Evolutionary conservation across 441 rosid genomes (phyloP).

Genomic region (Euphorbia schlechtendalii): DNA sequence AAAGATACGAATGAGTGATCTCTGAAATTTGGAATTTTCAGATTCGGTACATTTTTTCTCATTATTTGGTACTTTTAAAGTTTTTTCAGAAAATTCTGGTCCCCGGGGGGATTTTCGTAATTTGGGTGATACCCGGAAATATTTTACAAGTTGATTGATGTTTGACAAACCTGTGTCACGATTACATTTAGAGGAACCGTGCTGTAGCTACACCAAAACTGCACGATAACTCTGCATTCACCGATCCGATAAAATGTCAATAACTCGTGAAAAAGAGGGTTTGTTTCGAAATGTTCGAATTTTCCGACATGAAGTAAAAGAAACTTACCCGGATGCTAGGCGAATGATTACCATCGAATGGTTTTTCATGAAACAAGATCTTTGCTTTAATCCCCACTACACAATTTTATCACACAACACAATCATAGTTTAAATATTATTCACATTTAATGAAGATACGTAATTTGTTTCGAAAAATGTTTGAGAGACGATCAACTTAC

Average conservation of each 20-base stretch:
- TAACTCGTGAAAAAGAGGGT: neutral
- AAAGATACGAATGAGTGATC: no score
- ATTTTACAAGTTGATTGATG: neutral
- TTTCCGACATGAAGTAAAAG: neutral
- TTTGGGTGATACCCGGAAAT: no score
- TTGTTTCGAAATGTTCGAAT: neutral
- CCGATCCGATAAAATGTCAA: neutral
- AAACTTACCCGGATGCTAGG: constrained; percentile 65
- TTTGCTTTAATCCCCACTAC: constrained; percentile 80
- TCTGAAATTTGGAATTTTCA: no score
- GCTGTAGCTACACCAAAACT: constrained; percentile 93
- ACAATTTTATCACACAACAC: neutral
- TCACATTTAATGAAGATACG: neutral
- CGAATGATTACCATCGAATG: constrained; percentile 62
- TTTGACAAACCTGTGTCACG: constrained; percentile 60
- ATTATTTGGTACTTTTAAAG: no score
- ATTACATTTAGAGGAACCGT: constrained; percentile 87
- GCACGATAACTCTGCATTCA: constrained; percentile 68
- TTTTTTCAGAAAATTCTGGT: no score
- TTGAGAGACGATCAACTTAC: constrained; percentile 31
- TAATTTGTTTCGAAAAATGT: neutral
- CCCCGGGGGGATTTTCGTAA: no score
- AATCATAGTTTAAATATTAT: neutral
- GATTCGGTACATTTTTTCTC: no score
- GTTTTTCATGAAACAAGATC: constrained; percentile 94